phyloP scores from a whole-genome alignment of 2,329 filamentous ascomycete species.

The Fusarium sp. region DNA sequence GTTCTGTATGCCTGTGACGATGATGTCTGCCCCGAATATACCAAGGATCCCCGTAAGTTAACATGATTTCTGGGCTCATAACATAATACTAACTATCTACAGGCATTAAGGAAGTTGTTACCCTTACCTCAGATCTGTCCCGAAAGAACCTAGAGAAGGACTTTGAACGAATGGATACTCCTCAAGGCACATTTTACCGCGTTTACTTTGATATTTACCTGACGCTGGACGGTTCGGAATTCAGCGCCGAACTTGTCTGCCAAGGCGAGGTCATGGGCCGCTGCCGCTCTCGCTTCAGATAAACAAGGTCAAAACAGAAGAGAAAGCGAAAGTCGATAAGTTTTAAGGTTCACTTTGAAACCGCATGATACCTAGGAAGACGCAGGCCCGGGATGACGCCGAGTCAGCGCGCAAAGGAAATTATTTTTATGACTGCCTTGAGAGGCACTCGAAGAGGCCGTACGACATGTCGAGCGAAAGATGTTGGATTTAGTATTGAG shows the following conservation, averaged over 20 bases:
- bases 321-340: constrained; percentile 37
- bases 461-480: constrained; percentile 35
- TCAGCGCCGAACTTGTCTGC: constrained; percentile 98
- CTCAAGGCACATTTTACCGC: constrained; percentile 94
- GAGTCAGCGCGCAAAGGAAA: constrained; percentile 12
- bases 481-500: constrained; percentile 39
- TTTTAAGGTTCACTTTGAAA: constrained; percentile 41
- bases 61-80: neutral
- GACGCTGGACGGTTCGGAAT: constrained; percentile 95
- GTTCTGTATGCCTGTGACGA: constrained; percentile 98
- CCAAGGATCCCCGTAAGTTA: constrained; percentile 96
- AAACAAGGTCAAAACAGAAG: constrained; percentile 40
- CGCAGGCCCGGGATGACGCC: constrained; percentile 15
- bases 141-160: constrained; percentile 99
- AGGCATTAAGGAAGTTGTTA: constrained; percentile 99
- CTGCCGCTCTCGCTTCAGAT: constrained; percentile 89
- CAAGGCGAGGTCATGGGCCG: constrained; percentile 99
- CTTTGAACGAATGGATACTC: constrained; percentile 99
- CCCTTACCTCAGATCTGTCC: constrained; percentile 94
- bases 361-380: constrained; percentile 45
- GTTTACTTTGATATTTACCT: constrained; percentile 85
- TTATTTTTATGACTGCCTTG: constrained; percentile 21
- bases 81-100: constrained; percentile 43
- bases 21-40: constrained; percentile 97
- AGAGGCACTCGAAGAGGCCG: constrained; percentile 17